These are phyloP conservation scores for Phytophthora pinifolia DNA, from an alignment of 352 stramenopile species.

Conservation along the genomic window DNA sequence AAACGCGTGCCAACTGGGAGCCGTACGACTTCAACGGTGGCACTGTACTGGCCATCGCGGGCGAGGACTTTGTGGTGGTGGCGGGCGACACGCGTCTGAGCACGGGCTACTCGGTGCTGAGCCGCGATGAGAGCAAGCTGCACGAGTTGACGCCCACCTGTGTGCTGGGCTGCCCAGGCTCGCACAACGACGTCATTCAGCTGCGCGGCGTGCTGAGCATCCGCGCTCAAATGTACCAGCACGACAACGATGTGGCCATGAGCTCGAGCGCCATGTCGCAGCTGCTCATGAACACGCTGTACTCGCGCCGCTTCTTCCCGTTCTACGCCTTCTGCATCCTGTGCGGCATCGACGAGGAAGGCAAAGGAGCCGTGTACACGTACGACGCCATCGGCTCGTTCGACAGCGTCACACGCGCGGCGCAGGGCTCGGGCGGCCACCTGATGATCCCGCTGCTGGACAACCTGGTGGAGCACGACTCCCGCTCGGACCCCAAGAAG, in stretches of 20 bases:
- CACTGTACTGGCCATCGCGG: slow-evolving; percentile 92
- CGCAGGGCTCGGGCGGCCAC: slow-evolving; percentile 91
- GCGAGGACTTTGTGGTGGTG: slow-evolving; percentile 96
- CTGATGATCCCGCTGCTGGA: slow-evolving; percentile 99
- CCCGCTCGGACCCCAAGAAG: slow-evolving; percentile 92
- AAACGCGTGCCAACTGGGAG: slow-evolving; percentile 67
- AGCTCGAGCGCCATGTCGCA: slow-evolving; percentile 93
- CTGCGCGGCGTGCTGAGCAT: slow-evolving; percentile 79
- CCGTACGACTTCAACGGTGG: slow-evolving; percentile 88
- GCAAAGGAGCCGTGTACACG: slow-evolving; percentile 96
- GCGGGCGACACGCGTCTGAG: slow-evolving; percentile 96
- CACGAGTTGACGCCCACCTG: slow-evolving; percentile 69
- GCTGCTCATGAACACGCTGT: slow-evolving; percentile 98
- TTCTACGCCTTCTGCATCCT: slow-evolving; percentile 99
- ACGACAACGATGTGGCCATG: slow-evolving; percentile 96
- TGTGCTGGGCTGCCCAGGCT: slow-evolving; percentile 76
- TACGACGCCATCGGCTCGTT: slow-evolving; percentile 98
- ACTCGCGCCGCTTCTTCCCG: slow-evolving; percentile 98
- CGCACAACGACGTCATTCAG: slow-evolving; percentile 88
- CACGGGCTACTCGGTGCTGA: slow-evolving; percentile 97
- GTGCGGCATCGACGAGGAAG: slow-evolving; percentile 95
- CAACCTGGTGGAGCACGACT: slow-evolving; percentile 94
- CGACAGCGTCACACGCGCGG: slow-evolving; percentile 73
- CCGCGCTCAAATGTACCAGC: slow-evolving; percentile 87
- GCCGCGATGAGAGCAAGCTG: slow-evolving; percentile 93